Percentiles rank a stretch among this genome's conserved stretches.
Conservation (phyloP, 176 grass and related monocot genomes). For the Melocanna baccifera region DNA sequence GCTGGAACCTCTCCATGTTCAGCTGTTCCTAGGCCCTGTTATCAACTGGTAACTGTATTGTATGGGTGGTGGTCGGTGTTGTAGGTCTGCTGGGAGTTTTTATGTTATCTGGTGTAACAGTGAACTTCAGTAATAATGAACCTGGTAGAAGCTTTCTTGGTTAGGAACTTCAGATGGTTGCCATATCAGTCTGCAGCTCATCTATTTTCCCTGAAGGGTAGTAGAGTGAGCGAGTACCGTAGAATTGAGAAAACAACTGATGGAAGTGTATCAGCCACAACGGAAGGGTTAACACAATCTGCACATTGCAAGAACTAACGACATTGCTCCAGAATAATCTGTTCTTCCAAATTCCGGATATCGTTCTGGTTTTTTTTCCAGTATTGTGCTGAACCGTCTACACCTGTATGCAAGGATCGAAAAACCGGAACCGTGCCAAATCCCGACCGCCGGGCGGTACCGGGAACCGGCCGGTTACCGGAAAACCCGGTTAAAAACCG, state of each 20-base stretch:
- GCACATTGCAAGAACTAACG: not conserved
- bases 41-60: not conserved
- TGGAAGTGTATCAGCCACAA: not conserved
- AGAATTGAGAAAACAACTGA: not conserved
- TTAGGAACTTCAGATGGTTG: not conserved
- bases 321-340: not conserved
- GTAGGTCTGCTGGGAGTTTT: not conserved
- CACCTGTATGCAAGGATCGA: not conserved
- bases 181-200: not conserved
- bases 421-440: too few species aligned
- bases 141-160: not conserved
- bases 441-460: too few species aligned
- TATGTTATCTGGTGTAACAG: not conserved
- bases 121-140: not conserved
- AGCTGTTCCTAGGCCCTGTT: not conserved
- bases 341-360: not conserved
- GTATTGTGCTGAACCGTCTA: not conserved
- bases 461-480: too few species aligned
- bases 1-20: not conserved
- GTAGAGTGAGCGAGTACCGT: not conserved
- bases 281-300: not conserved
- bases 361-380: not conserved
- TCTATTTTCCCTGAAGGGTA: not conserved
- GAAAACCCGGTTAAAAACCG: too few species aligned
- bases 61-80: not conserved